phyloP scores from a whole-genome alignment of 306 rosid genomes.

The Sophora flavescens region DNA sequence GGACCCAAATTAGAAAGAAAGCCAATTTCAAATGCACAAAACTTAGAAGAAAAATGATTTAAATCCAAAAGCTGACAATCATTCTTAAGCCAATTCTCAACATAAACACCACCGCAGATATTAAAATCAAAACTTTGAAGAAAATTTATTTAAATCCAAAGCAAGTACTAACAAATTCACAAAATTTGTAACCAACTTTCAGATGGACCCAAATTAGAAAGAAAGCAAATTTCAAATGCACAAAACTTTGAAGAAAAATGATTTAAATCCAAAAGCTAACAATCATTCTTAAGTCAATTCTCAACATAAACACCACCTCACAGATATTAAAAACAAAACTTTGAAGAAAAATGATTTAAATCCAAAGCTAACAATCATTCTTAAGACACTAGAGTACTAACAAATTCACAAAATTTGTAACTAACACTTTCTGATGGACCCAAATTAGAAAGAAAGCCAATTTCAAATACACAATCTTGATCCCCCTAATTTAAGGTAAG shows the following conservation, averaged over 20 bases:
- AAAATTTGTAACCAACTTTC: conserved; percentile 50
- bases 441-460: conserved; percentile 45
- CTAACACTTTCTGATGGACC: conserved; percentile 44
- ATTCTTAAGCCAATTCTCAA: neutral
- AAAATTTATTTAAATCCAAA: conserved; percentile 37
- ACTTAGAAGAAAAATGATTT: no score
- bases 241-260: no score
- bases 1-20: no score
- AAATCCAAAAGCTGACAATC: no score
- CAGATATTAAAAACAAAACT: conserved; percentile 31
- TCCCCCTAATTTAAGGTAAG: conserved; percentile 22
- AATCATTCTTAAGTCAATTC: no score
- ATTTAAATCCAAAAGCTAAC: no score
- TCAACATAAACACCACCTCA: conserved; percentile 24
- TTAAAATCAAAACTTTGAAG: conserved; percentile 31
- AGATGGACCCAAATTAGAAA: conserved; percentile 46
- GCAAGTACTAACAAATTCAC: conserved; percentile 48
- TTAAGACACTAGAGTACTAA: conserved; percentile 38
- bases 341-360: conserved; percentile 27
- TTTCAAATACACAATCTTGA: conserved; percentile 12
- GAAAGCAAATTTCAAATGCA: conserved; percentile 36
- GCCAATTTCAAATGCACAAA: no score
- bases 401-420: conserved; percentile 57
- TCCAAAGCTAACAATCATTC: conserved; percentile 45
- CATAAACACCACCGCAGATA: conserved; percentile 28